Base-by-base conservation (phyloP, 805 yeast species). In the Candida montana region DNA sequence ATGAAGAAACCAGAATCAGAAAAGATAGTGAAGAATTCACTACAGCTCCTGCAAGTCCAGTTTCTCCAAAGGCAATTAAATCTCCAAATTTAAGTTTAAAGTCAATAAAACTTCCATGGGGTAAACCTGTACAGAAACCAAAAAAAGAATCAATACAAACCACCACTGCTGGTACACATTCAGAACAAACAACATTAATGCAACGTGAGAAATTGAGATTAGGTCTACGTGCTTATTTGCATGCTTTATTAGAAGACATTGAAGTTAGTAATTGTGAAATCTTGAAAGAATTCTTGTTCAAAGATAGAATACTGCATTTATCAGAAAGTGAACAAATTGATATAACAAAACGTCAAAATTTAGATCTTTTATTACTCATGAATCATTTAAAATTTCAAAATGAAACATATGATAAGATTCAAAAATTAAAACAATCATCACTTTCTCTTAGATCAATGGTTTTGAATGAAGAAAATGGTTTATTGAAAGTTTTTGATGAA, bases 201-300 rank as follows among this genome's bases (percentile, higher is more conserved):
- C 75, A 79, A 3, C 72, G 95, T 23, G 98, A 91, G 58, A 81
- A 79, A 49, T 73, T 87, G 50, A 68, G 98, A 33, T 69, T 88
- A 9, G 76, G 95, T 0, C 67, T 91, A 34, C 69, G 97, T 35
- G 85, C 88, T 0, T 91, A 85, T 53, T 54, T 91, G 36, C 66
- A 72, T 23, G 59, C 70, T 2, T 60, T 90, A 15, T 54, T 75
- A 9, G 64, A 71, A 27, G 73, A 76, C 33, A 69, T 76, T 6
- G 81, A 77, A 35, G 71, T 87, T 0, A 66, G 79, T 1, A 70
- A 72, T 37, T 74, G 80, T 31, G 63, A 67, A 0, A 62, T 68
- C 5, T 67, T 89, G 34, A 57, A 66, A 21, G 69, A 69, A 19
- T 90, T 90, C 54, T 48, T 86, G 3, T 60, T 65, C 35, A 58